Evolutionary conservation across 192 early-diverging fungal species (phyloP).

Genomic region (Umbelopsis ramanniana): DNA sequence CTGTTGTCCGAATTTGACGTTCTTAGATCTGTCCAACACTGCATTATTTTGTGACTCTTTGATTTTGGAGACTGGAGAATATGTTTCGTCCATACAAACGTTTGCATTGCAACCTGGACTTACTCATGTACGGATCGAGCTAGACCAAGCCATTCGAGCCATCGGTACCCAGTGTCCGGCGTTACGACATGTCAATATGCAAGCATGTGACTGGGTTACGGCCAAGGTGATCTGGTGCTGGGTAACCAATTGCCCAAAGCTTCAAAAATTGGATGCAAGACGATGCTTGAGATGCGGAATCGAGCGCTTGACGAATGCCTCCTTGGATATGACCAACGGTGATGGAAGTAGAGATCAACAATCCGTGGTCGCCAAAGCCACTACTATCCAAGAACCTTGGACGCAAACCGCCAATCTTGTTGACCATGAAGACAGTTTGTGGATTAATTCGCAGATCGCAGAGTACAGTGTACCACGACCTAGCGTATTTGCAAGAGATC

Average conservation of each 20-base stretch:
- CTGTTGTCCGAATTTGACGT: constrained; percentile 40
- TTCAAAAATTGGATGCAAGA: constrained; percentile 45
- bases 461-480: constrained; percentile 1
- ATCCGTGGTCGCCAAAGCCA: background rate
- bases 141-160: constrained; percentile 40
- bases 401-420: background rate
- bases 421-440: background rate
- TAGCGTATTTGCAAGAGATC: constrained; percentile 5
- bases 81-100: constrained; percentile 47
- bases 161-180: constrained; percentile 44
- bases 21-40: constrained; percentile 44
- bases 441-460: constrained; percentile 8
- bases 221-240: constrained; percentile 41
- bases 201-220: constrained; percentile 54
- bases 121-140: constrained; percentile 43
- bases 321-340: background rate
- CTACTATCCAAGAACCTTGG: background rate
- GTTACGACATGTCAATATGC: constrained; percentile 37
- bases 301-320: constrained; percentile 22
- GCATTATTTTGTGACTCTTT: constrained; percentile 40
- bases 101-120: constrained; percentile 49
- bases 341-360: background rate
- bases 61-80: constrained; percentile 52
- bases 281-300: constrained; percentile 40
- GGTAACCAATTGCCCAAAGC: constrained; percentile 31